A percentile compares a stretch with the other conserved stretches of the same genome.
Conservation (phyloP, 805 yeast species). For the Starmerella scarabaei region DNA sequence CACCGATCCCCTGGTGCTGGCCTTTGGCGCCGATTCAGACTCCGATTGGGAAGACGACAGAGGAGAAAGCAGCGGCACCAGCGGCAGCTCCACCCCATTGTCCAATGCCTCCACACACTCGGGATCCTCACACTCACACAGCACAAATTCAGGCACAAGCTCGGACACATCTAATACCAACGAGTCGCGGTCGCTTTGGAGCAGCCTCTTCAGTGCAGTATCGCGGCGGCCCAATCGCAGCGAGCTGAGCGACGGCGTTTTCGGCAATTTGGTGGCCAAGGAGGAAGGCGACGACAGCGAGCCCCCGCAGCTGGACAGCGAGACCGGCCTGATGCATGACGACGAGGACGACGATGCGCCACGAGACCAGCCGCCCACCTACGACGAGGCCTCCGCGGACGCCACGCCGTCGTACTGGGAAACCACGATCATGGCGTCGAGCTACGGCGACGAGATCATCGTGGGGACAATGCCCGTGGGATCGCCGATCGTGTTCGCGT, state of each 20-base stretch:
- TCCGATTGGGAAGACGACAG: conserved; percentile 11
- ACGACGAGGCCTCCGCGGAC: conserved; percentile 91
- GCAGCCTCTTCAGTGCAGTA: conserved; percentile 7
- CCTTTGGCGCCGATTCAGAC: conserved; percentile 18
- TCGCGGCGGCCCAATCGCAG: not conserved
- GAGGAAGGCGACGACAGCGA: conserved; percentile 43
- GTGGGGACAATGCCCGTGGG: conserved; percentile 96
- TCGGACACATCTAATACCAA: not conserved
- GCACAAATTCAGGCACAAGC: not conserved
- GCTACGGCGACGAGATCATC: conserved; percentile 69
- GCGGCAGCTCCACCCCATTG: no score
- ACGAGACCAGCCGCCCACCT: conserved; percentile 63
- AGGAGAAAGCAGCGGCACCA: no score
- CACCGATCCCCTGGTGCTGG: conserved; percentile 17
- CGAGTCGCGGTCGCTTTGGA: conserved; percentile 6
- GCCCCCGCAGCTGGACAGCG: conserved; percentile 17
- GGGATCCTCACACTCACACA: not conserved
- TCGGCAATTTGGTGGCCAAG: conserved; percentile 80
- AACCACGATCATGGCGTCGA: conserved; percentile 66
- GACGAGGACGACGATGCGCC: conserved; percentile 22
- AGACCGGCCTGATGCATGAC: conserved; percentile 18
- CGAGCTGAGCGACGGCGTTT: conserved; percentile 64
- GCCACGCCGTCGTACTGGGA: conserved; percentile 97
- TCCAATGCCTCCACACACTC: no score
- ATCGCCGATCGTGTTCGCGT: conserved; percentile 67